Conservation (phyloP, 1,139 yeast species). For the Lodderomyces orthopsilosis region DNA sequence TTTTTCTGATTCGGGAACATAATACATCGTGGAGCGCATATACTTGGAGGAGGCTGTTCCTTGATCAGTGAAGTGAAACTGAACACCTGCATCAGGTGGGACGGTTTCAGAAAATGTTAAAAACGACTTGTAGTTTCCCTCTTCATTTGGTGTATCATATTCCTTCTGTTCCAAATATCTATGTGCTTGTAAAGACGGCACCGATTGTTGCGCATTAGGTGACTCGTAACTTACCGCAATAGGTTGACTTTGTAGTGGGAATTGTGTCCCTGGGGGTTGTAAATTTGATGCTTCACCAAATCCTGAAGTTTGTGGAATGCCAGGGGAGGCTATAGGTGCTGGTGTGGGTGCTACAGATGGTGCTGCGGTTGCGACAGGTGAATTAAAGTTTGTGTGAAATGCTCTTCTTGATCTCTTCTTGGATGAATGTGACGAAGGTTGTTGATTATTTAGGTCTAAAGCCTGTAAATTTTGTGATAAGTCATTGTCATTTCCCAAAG, state of each 20-base stretch:
- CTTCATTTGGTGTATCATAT: slow-evolving; percentile 31
- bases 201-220: slow-evolving; percentile 2
- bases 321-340: slow-evolving; percentile 6
- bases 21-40: slow-evolving; percentile 77
- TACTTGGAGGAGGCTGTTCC: slow-evolving; percentile 82
- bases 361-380: slow-evolving; percentile 10
- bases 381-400: slow-evolving; percentile 32
- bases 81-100: slow-evolving; percentile 82
- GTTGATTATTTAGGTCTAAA: slow-evolving; percentile 9
- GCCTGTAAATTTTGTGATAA: slow-evolving; percentile 10
- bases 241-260: background rate
- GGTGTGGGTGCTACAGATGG: slow-evolving; percentile 8
- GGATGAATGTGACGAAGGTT: slow-evolving; percentile 13
- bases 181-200: slow-evolving; percentile 52
- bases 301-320: slow-evolving; percentile 1
- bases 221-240: slow-evolving; percentile 8
- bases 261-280: slow-evolving; percentile 4
- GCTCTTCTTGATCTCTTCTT: slow-evolving; percentile 49
- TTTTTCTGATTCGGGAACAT: slow-evolving; percentile 74
- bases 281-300: background rate
- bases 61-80: slow-evolving; percentile 70
- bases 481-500: slow-evolving; percentile 2
- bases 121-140: slow-evolving; percentile 43
- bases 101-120: slow-evolving; percentile 69
- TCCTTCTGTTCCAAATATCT: slow-evolving; percentile 53